Evolutionary conservation across 257 asterid genomes (phyloP).

Genomic region (Capsicum rhomboideum): DNA sequence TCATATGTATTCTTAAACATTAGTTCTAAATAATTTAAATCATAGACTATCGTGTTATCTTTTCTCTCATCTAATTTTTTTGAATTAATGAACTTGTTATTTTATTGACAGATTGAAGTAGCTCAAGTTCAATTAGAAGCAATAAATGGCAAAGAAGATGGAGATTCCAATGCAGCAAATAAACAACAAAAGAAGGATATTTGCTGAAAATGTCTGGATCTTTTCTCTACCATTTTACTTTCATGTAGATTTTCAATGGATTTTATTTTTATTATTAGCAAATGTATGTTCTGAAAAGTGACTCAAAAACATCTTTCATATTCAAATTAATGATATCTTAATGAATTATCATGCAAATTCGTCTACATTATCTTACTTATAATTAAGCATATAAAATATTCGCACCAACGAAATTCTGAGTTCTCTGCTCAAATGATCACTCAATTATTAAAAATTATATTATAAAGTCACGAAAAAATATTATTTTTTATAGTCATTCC

Average conservation of each 20-base stretch:
- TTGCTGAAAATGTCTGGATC: neutral
- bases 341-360: neutral
- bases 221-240: neutral
- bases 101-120: slow-evolving; percentile 26
- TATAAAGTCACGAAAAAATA: neutral
- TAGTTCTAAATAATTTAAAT: neutral
- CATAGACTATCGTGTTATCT: neutral
- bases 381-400: neutral
- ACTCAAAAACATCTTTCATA: neutral
- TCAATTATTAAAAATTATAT: neutral
- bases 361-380: too few relatives aligned
- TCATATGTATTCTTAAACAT: too few relatives aligned
- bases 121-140: slow-evolving; percentile 25
- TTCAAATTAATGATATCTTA: neutral
- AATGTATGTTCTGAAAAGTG: neutral
- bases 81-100: neutral
- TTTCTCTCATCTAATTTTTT: neutral
- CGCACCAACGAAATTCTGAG: neutral
- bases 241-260: neutral
- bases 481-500: too few relatives aligned
- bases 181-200: too few relatives aligned
- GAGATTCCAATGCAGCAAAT: neutral
- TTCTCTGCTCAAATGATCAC: neutral
- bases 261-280: neutral
- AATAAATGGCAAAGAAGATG: neutral